These are phyloP conservation scores for Nannochloropsis oceanica DNA, from an alignment of 108 stramenopile species.

Conservation along the genomic window DNA sequence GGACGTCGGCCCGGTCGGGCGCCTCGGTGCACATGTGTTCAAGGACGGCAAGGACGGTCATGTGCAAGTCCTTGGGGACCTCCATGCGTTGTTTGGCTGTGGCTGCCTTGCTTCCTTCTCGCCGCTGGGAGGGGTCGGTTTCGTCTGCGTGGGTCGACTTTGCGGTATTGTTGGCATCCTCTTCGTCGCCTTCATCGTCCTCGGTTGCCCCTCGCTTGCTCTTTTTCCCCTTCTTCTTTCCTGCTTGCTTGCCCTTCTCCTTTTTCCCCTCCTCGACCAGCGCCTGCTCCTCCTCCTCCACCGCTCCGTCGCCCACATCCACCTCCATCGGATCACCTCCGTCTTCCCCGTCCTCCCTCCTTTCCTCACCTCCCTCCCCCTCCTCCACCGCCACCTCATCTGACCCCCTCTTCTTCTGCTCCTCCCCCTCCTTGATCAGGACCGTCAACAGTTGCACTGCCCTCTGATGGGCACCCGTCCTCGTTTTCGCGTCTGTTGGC, in stretches of 20 bases:
- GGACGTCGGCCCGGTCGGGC: slow-evolving; percentile 12
- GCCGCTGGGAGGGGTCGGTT: background rate
- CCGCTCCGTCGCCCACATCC: background rate
- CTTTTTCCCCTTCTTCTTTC: background rate
- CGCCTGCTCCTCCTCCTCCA: background rate
- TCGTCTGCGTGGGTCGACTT: background rate
- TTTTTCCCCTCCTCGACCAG: background rate
- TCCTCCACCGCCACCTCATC: background rate
- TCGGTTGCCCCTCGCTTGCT: background rate
- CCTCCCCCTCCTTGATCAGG: background rate
- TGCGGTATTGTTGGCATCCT: background rate
- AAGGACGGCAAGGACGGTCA: background rate
- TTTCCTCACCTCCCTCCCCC: background rate
- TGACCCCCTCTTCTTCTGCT: background rate
- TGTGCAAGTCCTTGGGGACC: background rate
- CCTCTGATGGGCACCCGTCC: background rate
- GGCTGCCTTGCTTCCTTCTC: background rate
- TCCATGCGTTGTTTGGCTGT: background rate
- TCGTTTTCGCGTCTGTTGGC: background rate
- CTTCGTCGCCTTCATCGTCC: background rate
- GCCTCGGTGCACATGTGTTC: slow-evolving; percentile 5
- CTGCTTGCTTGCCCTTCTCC: background rate
- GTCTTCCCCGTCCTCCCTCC: background rate
- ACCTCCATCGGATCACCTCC: background rate
- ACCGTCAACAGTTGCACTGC: background rate